These are phyloP conservation scores for Piloderma croceum DNA, from an alignment of 768 basidiomycete species.

Conservation along the genomic window DNA sequence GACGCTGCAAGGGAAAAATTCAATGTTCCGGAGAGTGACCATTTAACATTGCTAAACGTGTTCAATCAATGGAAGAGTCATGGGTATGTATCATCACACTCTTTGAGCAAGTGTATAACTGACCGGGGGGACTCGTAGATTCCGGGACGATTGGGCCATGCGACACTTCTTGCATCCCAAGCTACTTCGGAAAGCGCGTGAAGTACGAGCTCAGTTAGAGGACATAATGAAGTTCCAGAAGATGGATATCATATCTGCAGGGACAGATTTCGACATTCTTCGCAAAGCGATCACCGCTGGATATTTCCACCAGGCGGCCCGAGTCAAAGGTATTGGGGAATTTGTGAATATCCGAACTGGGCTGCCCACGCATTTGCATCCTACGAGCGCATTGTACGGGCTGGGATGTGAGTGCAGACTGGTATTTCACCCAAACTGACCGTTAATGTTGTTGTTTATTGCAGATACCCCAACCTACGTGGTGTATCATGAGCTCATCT, in stretches of 20 bases:
- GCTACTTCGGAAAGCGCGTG: slow-evolving; percentile 87
- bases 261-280: slow-evolving; percentile 92
- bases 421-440: slow-evolving; percentile 1
- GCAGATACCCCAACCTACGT: slow-evolving; percentile 93
- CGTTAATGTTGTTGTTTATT: slow-evolving; percentile 9
- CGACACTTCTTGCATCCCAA: slow-evolving; percentile 97
- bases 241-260: slow-evolving; percentile 86
- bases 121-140: slow-evolving; percentile 39
- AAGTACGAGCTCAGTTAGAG: slow-evolving; percentile 92
- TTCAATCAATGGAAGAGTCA: slow-evolving; percentile 98
- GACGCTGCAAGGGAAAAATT: slow-evolving; percentile 98
- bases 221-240: slow-evolving; percentile 99
- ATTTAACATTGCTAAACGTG: slow-evolving; percentile 90
- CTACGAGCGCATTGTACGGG: slow-evolving; percentile 94
- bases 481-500: slow-evolving; percentile 92
- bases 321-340: slow-evolving; percentile 98
- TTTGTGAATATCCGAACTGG: slow-evolving; percentile 97
- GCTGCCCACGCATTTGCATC: slow-evolving; percentile 91
- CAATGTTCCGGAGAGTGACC: slow-evolving; percentile 97
- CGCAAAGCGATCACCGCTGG: slow-evolving; percentile 97
- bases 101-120: slow-evolving; percentile 6
- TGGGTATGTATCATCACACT: slow-evolving; percentile 48
- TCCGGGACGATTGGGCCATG: slow-evolving; percentile 90
- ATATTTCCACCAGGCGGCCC: slow-evolving; percentile 97
- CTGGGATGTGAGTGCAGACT: slow-evolving; percentile 70